Base-by-base conservation (phyloP, 2,329 filamentous ascomycete species). In the Diaporthe longicolla region DNA sequence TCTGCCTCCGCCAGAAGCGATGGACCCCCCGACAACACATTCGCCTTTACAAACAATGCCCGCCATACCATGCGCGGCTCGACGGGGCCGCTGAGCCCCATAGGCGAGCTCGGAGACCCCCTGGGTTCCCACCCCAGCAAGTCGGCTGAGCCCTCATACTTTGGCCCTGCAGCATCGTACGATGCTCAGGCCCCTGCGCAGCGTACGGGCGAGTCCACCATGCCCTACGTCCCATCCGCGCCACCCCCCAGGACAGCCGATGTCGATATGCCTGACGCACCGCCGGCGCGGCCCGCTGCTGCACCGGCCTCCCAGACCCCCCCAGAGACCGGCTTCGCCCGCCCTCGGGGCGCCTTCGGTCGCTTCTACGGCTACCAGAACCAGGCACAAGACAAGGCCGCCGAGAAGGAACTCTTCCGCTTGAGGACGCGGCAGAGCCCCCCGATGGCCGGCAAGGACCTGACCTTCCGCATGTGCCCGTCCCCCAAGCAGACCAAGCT, bases 401-500 rank as follows among this genome's bases (percentile, higher is more conserved):
- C 88, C 78, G 82, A 83, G 58, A 77, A 79, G 24, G 81, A 81
- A 63, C 77, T 90, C 52, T 84, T 87, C 75, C 85, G 87, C 35
- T 89, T 91, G 85, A 87, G 87, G 29, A 75, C 77, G 19, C 80
- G 77, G 26, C 70, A 75, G 48, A 91, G 91, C 75, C 96, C 96
- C 54, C 96, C 96, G 13, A 97, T 98, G 95, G 90, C 98, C 15
- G 96, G 96, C 72, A 85, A 87, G 73, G 93, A 97, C 77, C 89
- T 98, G 71, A 86, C 88, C 35, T 97, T 98, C 81, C 94, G 95
- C 45, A 90, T 89, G 81, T 98, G 95, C 81, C 88, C 89, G 13
- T 98, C 95, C 35, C 96, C 96, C 8, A 93, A 96, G 82, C 90
- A 92, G 71, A 97, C 95, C 21, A 92, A 94, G 79, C 93, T 97